Evolutionary conservation across 2,329 filamentous ascomycete genomes (phyloP).

Genomic region (Clarireedia homoeocarpa): DNA sequence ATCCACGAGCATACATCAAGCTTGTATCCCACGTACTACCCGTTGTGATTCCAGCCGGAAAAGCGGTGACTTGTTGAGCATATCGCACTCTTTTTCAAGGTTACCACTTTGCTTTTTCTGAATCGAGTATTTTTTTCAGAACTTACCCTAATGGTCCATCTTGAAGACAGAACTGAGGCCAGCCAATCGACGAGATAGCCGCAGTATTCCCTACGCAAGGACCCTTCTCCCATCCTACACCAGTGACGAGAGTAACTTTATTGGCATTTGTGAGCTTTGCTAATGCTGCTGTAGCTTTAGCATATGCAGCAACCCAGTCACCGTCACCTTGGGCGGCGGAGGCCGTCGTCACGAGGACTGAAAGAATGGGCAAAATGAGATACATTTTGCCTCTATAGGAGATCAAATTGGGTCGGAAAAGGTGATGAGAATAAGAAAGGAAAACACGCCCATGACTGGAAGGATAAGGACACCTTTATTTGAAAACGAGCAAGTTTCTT

Average conservation of each 20-base stretch:
- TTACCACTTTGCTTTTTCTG: not conserved
- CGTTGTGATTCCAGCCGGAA: constrained; percentile 71
- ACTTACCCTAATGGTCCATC: constrained; percentile 64
- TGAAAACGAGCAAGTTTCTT: too few relatives aligned
- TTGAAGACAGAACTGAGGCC: constrained; percentile 69
- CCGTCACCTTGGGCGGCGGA: constrained; percentile 17
- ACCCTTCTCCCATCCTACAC: constrained; percentile 67
- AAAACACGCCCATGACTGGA: not conserved
- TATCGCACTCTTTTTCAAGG: constrained; percentile 45
- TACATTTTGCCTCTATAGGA: not conserved
- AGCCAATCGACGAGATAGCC: constrained; percentile 49
- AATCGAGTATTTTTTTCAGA: not conserved
- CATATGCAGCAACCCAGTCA: constrained; percentile 61
- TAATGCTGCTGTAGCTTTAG: constrained; percentile 60
- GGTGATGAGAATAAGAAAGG: not conserved
- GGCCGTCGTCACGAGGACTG: constrained; percentile 14
- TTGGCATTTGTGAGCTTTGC: constrained; percentile 63
- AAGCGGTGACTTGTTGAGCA: constrained; percentile 63
- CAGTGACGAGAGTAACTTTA: constrained; percentile 74
- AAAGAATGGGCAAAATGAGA: constrained; percentile 3
- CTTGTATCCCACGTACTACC: constrained; percentile 74
- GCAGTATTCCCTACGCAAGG: constrained; percentile 59
- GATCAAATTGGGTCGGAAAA: not conserved
- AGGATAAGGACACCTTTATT: too few relatives aligned
- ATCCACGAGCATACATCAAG: constrained; percentile 63